Conservation (phyloP, 2,329 filamentous ascomycete genomes). For the Exophiala oligosperma region DNA sequence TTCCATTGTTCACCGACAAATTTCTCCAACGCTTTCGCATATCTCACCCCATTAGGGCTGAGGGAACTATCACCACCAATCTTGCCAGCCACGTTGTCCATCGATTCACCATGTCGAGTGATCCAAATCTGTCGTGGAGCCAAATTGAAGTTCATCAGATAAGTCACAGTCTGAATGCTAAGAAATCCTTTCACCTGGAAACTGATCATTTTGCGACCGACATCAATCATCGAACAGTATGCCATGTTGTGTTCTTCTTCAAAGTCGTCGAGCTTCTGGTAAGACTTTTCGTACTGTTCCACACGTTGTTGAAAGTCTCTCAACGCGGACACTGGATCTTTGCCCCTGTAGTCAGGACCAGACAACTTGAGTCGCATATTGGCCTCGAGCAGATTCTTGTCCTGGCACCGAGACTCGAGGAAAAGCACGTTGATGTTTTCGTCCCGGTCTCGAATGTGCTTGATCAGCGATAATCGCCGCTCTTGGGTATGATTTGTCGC, state of each 20-base stretch:
- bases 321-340: slow-evolving; percentile 81
- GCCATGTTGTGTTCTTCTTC: slow-evolving; percentile 90
- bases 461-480: slow-evolving; percentile 78
- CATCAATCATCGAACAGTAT: slow-evolving; percentile 97
- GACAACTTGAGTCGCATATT: slow-evolving; percentile 97
- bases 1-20: slow-evolving; percentile 82
- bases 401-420: slow-evolving; percentile 89
- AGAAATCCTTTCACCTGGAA: slow-evolving; percentile 90
- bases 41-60: slow-evolving; percentile 75
- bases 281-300: slow-evolving; percentile 89
- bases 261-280: slow-evolving; percentile 84
- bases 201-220: slow-evolving; percentile 89
- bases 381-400: slow-evolving; percentile 80
- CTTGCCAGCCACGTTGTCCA: slow-evolving; percentile 82
- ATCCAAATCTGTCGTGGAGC: slow-evolving; percentile 97
- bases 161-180: slow-evolving; percentile 88
- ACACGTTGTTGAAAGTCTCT: slow-evolving; percentile 92
- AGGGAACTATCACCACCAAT: slow-evolving; percentile 89
- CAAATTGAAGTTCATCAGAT: slow-evolving; percentile 94
- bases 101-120: slow-evolving; percentile 87
- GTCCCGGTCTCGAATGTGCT: slow-evolving; percentile 77
- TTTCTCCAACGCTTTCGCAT: slow-evolving; percentile 73
- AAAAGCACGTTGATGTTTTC: slow-evolving; percentile 87
- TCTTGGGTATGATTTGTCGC: slow-evolving; percentile 95
- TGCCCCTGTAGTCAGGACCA: slow-evolving; percentile 92